Evolutionary conservation across 2,329 filamentous ascomycete genomes (phyloP).

Genomic region (Trichoderma harzianum): DNA sequence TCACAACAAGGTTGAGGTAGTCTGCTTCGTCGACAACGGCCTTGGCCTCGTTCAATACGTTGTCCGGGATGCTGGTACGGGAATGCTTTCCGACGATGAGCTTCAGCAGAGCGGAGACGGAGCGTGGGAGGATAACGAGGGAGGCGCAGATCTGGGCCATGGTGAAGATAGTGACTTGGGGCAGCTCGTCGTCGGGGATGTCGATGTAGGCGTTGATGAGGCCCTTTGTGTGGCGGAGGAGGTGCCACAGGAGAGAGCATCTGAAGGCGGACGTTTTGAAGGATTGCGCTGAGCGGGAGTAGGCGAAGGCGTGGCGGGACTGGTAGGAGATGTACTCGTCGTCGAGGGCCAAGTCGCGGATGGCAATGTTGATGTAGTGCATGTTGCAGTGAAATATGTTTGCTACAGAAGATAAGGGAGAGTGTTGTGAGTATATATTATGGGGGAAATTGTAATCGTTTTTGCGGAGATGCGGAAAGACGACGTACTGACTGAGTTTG

Average conservation of each 20-base stretch:
- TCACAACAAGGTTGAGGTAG: neutral
- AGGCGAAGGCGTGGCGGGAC: neutral
- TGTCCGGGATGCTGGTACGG: neutral
- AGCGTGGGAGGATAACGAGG: neutral
- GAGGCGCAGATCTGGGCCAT: constrained; percentile 11
- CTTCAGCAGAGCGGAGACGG: constrained; percentile 12
- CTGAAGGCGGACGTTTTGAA: neutral
- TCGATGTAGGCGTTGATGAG: constrained; percentile 1
- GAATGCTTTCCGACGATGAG: neutral
- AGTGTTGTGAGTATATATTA: neutral
- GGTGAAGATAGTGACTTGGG: constrained; percentile 7
- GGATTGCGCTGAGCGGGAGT: neutral
- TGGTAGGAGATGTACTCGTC: neutral
- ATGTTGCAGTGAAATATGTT: neutral
- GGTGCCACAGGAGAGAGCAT: constrained; percentile 16
- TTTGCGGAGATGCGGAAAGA: neutral
- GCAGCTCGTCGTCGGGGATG: constrained; percentile 9
- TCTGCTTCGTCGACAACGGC: constrained; percentile 13
- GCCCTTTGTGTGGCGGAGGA: constrained; percentile 10
- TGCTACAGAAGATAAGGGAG: neutral
- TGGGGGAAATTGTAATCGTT: neutral
- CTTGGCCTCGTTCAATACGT: constrained; percentile 4
- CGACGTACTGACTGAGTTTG: neutral
- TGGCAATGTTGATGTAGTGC: constrained; percentile 15
- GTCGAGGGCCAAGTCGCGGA: constrained; percentile 2